These are phyloP conservation scores for Aspergillus eucalypticola DNA, from an alignment of 2,329 filamentous ascomycete species.

Conservation along the genomic window DNA sequence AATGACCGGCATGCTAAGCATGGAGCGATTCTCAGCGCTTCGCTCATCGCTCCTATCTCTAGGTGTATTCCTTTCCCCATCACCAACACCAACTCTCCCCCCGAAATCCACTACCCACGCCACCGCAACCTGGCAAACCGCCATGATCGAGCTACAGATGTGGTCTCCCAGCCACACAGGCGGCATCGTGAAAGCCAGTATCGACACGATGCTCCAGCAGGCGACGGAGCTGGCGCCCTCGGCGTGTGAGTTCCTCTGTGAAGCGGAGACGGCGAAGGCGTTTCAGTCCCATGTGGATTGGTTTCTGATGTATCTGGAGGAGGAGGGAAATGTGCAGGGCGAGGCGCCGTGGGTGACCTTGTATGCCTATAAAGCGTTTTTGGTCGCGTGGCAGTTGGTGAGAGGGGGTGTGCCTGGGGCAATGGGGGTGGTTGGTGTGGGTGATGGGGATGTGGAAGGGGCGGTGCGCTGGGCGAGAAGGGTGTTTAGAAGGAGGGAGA, in stretches of 20 bases:
- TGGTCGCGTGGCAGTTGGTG: slow-evolving; percentile 45
- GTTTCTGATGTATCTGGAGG: slow-evolving; percentile 42
- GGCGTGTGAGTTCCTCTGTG: slow-evolving; percentile 34
- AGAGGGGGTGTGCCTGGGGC: slow-evolving; percentile 31
- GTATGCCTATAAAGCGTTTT: slow-evolving; percentile 45
- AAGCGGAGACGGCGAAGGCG: slow-evolving; percentile 27
- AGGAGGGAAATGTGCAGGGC: slow-evolving; percentile 16
- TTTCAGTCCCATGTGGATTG: slow-evolving; percentile 43
- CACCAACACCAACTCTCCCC: background rate
- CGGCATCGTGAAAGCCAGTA: slow-evolving; percentile 40
- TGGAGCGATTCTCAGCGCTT: slow-evolving; percentile 41
- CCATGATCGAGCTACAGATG: slow-evolving; percentile 47
- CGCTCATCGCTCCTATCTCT: slow-evolving; percentile 39
- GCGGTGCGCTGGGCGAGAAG: slow-evolving; percentile 33
- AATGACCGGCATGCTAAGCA: slow-evolving; percentile 46
- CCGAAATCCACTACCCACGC: slow-evolving; percentile 11
- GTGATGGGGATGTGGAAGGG: slow-evolving; percentile 32
- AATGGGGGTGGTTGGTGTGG: slow-evolving; percentile 35
- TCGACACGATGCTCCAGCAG: slow-evolving; percentile 39
- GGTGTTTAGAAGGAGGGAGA: slow-evolving; percentile 32
- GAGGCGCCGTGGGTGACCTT: slow-evolving; percentile 45
- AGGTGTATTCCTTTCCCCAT: slow-evolving; percentile 29
- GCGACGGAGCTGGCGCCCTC: slow-evolving; percentile 34
- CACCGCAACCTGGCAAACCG: slow-evolving; percentile 45
- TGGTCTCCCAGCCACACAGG: slow-evolving; percentile 46